Conservation (phyloP, 305 asterid genomes). For the Fraxinus xanthoxyloides region DNA sequence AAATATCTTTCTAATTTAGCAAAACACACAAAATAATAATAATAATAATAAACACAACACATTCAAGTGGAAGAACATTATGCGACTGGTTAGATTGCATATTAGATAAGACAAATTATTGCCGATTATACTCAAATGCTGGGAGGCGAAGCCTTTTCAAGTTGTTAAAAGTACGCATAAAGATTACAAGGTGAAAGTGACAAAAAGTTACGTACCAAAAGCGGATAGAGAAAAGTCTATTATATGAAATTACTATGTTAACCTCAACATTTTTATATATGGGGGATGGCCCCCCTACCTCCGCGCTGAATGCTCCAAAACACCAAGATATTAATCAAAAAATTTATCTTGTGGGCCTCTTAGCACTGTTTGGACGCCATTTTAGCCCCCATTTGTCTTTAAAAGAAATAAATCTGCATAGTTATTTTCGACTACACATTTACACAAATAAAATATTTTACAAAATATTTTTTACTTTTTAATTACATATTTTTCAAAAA, state of each 20-base stretch:
- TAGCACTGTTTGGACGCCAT: no score
- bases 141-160: neutral
- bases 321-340: neutral
- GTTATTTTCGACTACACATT: no score
- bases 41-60: neutral
- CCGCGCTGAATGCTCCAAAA: neutral
- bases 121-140: neutral
- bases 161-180: neutral
- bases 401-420: no score
- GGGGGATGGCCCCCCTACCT: no score
- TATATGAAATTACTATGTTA: neutral
- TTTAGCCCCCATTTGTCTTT: no score
- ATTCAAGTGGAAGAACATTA: neutral
- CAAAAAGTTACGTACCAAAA: neutral
- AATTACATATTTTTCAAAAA: no score
- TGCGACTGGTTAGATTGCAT: neutral
- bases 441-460: no score
- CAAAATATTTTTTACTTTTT: no score
- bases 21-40: no score
- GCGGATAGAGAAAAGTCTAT: neutral
- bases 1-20: neutral
- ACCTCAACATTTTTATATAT: neutral
- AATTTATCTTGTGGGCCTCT: no score
- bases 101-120: neutral
- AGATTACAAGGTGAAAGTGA: neutral